A percentile compares a stretch with the other conserved stretches of the same genome.
Evolutionary conservation across 768 basidiomycete species (phyloP).

Genomic region (Neoboletus magnificus): DNA sequence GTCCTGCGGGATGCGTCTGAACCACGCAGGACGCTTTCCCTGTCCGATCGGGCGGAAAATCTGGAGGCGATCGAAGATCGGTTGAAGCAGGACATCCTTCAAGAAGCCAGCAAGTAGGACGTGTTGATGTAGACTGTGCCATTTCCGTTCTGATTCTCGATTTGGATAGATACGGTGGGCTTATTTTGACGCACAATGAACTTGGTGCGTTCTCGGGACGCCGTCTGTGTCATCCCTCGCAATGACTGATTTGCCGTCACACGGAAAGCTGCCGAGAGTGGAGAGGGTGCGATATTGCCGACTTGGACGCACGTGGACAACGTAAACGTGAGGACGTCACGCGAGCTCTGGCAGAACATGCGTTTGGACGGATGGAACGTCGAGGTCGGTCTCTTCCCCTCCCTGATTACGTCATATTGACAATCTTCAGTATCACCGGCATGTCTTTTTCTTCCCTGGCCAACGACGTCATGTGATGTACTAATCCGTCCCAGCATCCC

Average conservation of each 20-base stretch:
- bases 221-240: background rate
- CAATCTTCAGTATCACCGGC: conserved; percentile 70
- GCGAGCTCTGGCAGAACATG: conserved; percentile 82
- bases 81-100: conserved; percentile 86
- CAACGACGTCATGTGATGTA: background rate
- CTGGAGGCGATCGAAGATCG: conserved; percentile 89
- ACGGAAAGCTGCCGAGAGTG: conserved; percentile 47
- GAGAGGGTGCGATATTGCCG: conserved; percentile 79
- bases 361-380: conserved; percentile 85
- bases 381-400: conserved; percentile 48
- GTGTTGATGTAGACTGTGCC: background rate
- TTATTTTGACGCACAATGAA: conserved; percentile 93
- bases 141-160: conserved; percentile 6
- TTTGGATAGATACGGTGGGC: conserved; percentile 70
- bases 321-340: conserved; percentile 78
- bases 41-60: conserved; percentile 93
- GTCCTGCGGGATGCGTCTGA: conserved; percentile 86
- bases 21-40: conserved; percentile 69
- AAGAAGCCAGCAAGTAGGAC: conserved; percentile 68
- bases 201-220: conserved; percentile 47
- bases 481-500: conserved; percentile 61
- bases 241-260: conserved; percentile 3
- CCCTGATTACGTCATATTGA: conserved; percentile 7
- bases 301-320: conserved; percentile 93
- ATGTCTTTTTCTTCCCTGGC: conserved; percentile 18